Base-by-base conservation (phyloP, 148 eudicot genomes). In the Chenopodium formosanum region DNA sequence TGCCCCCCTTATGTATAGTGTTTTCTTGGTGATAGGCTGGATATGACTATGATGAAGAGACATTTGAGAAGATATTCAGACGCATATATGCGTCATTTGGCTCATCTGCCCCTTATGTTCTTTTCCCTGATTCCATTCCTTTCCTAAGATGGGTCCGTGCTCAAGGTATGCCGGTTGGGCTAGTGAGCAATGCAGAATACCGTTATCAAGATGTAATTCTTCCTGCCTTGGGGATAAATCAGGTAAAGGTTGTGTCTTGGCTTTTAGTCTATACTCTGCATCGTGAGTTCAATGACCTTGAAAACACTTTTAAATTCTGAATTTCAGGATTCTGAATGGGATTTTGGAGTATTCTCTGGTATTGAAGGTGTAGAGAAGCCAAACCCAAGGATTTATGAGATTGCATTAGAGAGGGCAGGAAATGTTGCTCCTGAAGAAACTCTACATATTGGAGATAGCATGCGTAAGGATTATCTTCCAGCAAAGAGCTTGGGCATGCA, bases 181-280 rank as follows among this genome's bases (percentile, higher is more conserved):
- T 96, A n/a, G 94, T 96, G 52, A 96, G 99, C 86, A 96, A 96
- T 76, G 95, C 99, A 2, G 99, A 96, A 89, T 96, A 96, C 47
- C 91, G 99, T 50, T 96, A 96, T 83, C 88, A 76, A 66, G 98
- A 96, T 82, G 98, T 92, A 63, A 91, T 96, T 78, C 99, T 96
- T 77, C 99, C 99, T 70, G 94, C 99, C 68, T 78, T 96, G 79
- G 92, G 92, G 77, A 84, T 96, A 81, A 88, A 94, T 74, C 76
- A 91, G 98, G 99, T 94, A 84, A 73, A 47, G 56, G 31, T 23
- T 23, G 47, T 40, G 3, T 8, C 50, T 9, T 60, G 40, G 81
- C 69, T 29, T 40, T 40, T n/a, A 46, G 52, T 81, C 27, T 40
- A 65, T 46, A 31, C 69, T 14, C 27, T 69, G 65, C 70, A 13